These are phyloP conservation scores for Yarrowia divulgata DNA, from an alignment of 805 yeast species.

Conservation along the genomic window DNA sequence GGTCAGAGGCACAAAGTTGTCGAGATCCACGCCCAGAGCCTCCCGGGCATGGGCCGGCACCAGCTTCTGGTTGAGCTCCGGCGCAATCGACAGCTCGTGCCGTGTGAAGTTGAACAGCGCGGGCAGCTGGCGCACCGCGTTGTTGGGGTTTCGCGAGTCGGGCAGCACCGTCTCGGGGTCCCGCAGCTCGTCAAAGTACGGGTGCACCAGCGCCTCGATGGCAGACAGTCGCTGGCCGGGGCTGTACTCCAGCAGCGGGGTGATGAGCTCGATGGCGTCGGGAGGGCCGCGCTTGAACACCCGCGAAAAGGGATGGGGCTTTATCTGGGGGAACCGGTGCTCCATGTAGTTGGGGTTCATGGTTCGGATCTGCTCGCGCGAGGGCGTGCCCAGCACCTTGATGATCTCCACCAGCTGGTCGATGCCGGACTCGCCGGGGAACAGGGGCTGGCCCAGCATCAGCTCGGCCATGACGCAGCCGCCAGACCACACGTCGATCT, in stretches of 20 bases:
- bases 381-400: slow-evolving; percentile 94
- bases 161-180: slow-evolving; percentile 55
- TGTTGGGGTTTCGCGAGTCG: slow-evolving; percentile 59
- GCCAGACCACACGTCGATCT: slow-evolving; percentile 92
- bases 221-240: slow-evolving; percentile 86
- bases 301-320: slow-evolving; percentile 63
- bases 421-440: slow-evolving; percentile 97
- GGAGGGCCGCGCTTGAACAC: slow-evolving; percentile 80
- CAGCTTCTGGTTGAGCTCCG: slow-evolving; percentile 52
- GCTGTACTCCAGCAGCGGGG: slow-evolving; percentile 84
- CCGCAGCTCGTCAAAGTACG: slow-evolving; percentile 87
- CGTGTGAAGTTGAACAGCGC: slow-evolving; percentile 78
- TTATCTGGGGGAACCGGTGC: slow-evolving; percentile 82
- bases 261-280: slow-evolving; percentile 83
- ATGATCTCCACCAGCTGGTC: slow-evolving; percentile 97
- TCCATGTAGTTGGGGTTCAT: slow-evolving; percentile 99
- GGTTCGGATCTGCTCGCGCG: slow-evolving; percentile 85
- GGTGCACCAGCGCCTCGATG: slow-evolving; percentile 81
- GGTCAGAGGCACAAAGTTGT: slow-evolving; percentile 65
- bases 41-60: slow-evolving; percentile 53
- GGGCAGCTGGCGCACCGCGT: slow-evolving; percentile 76
- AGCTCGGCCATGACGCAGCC: slow-evolving; percentile 98
- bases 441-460: slow-evolving; percentile 92
- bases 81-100: slow-evolving; percentile 61
- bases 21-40: slow-evolving; percentile 57